Evolutionary conservation across 2,329 filamentous ascomycete genomes (phyloP).

Genomic region (Arthrobotrys conoides): DNA sequence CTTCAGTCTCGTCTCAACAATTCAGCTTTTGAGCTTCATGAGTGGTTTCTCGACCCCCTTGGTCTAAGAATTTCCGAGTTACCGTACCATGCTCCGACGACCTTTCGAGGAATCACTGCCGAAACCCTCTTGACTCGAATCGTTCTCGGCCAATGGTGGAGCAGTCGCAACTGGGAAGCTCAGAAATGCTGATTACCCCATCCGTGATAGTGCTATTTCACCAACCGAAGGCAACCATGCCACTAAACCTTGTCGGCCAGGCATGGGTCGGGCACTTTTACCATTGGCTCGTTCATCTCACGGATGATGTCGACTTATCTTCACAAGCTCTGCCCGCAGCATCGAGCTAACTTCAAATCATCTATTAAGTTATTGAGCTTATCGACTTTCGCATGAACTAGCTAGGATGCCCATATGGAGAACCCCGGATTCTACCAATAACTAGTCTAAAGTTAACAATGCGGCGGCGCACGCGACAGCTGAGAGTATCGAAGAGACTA

Average conservation of each 20-base stretch:
- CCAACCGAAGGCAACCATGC: slow-evolving; percentile 59
- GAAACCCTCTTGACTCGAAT: neutral
- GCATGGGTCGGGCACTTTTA: slow-evolving; percentile 57
- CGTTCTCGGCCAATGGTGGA: neutral
- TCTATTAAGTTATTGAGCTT: slow-evolving; percentile 28
- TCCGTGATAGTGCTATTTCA: slow-evolving; percentile 41
- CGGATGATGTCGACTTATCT: slow-evolving; percentile 2
- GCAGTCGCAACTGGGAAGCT: slow-evolving; percentile 49
- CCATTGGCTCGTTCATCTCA: slow-evolving; percentile 35
- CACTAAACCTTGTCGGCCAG: slow-evolving; percentile 12
- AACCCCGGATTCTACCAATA: slow-evolving; percentile 31
- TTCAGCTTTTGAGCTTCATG: neutral
- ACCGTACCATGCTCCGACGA: slow-evolving; percentile 19
- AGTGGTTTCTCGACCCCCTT: neutral
- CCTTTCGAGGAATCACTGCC: slow-evolving; percentile 6
- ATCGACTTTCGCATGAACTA: slow-evolving; percentile 26
- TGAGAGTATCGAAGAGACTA: slow-evolving; percentile 3
- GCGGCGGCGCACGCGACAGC: slow-evolving; percentile 6
- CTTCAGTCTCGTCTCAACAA: neutral
- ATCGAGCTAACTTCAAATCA: slow-evolving; percentile 14
- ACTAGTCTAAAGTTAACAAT: neutral
- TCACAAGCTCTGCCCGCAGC: neutral
- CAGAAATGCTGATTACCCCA: slow-evolving; percentile 33
- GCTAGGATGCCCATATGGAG: slow-evolving; percentile 13
- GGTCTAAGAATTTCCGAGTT: slow-evolving; percentile 8